These are phyloP conservation scores for Drechmeria coniospora DNA, from an alignment of 2,329 filamentous ascomycete genomes.

Conservation along the genomic window DNA sequence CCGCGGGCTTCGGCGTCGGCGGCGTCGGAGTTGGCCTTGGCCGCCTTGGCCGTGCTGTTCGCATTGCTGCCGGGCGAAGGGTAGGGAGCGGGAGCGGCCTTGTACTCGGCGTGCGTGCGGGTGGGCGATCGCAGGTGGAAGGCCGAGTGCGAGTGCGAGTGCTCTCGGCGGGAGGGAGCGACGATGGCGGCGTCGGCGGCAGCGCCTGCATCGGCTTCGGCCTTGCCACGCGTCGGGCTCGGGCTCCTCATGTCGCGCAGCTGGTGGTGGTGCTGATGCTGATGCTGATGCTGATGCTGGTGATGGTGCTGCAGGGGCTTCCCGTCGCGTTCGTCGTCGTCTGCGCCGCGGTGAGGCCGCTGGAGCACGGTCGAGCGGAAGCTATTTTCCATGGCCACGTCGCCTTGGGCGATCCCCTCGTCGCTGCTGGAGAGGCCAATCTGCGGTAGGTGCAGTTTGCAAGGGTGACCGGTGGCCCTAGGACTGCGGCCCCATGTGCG, in stretches of 20 bases:
- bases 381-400: conserved; percentile 26
- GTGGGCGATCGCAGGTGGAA: conserved; percentile 36
- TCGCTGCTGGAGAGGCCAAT: neutral
- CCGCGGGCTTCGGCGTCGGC: too few species aligned
- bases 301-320: conserved; percentile 20
- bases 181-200: neutral
- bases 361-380: conserved; percentile 36
- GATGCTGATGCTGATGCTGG: neutral
- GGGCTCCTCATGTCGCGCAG: conserved; percentile 33
- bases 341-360: conserved; percentile 25
- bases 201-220: conserved; percentile 1
- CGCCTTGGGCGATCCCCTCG: neutral
- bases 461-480: too few species aligned
- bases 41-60: conserved; percentile 11
- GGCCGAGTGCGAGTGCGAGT: conserved; percentile 12
- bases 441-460: neutral
- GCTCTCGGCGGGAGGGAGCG: conserved; percentile 20
- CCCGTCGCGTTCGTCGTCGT: conserved; percentile 22
- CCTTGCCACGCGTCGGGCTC: conserved; percentile 3
- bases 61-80: conserved; percentile 17
- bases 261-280: conserved; percentile 14
- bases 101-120: conserved; percentile 26
- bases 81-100: neutral
- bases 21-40: too few species aligned
- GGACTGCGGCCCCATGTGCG: conserved; percentile 1